A percentile compares a stretch with the other conserved stretches of the same genome.
These are phyloP conservation scores for Aspergillus cavernicola DNA, from an alignment of 495 filamentous ascomycete species.

Conservation along the genomic window DNA sequence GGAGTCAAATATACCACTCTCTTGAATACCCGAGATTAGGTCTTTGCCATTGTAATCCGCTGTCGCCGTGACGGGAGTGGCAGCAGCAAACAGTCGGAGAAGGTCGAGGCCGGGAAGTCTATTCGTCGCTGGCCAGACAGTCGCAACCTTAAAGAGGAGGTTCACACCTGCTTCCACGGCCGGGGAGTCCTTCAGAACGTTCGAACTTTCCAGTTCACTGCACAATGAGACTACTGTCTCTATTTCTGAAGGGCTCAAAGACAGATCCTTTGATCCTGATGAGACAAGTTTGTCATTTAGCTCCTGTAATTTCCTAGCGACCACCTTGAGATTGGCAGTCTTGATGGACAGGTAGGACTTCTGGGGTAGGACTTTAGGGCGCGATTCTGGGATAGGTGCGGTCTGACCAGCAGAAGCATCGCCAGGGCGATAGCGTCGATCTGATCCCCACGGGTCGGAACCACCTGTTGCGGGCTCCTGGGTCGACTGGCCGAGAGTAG, in stretches of 20 bases:
- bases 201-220: constrained; percentile 52
- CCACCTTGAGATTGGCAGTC: constrained; percentile 56
- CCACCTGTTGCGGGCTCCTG: constrained; percentile 40
- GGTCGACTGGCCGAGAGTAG: constrained; percentile 61
- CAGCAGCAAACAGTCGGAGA: constrained; percentile 71
- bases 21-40: constrained; percentile 39
- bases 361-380: constrained; percentile 70
- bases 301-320: constrained; percentile 70
- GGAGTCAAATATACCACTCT: constrained; percentile 54
- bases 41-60: constrained; percentile 55
- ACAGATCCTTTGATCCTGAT: constrained; percentile 66
- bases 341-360: constrained; percentile 75
- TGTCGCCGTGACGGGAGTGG: constrained; percentile 56
- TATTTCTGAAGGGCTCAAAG: constrained; percentile 68
- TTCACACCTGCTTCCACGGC: constrained; percentile 47
- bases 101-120: constrained; percentile 83
- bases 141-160: constrained; percentile 62
- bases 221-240: constrained; percentile 52
- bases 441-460: constrained; percentile 72
- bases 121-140: constrained; percentile 71
- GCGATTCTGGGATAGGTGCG: constrained; percentile 34
- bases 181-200: constrained; percentile 30
- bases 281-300: constrained; percentile 64
- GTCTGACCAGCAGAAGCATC: constrained; percentile 42
- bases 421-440: constrained; percentile 73